phyloP scores from a whole-genome alignment of 1,284 basidiomycete genomes.

The Sutorius eximius region DNA sequence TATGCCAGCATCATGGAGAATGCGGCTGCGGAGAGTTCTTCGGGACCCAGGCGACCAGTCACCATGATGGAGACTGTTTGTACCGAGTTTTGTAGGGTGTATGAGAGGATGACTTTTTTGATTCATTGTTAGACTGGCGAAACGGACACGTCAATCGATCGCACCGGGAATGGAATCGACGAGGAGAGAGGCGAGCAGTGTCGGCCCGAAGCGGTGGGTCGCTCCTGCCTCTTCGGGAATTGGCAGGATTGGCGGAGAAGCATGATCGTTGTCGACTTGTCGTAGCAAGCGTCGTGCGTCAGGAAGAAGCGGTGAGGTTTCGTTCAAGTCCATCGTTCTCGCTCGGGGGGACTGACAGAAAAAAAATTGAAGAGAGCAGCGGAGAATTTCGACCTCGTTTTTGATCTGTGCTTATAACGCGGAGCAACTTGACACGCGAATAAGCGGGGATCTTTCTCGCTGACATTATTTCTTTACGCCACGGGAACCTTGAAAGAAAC shows the following conservation, averaged over 20 bases:
- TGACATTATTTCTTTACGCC: slow-evolving; percentile 2
- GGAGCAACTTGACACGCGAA: slow-evolving; percentile 1
- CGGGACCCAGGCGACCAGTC: slow-evolving; percentile 63
- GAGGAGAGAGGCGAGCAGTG: slow-evolving; percentile 47
- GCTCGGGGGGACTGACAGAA: not conserved
- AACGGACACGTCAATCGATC: slow-evolving; percentile 14
- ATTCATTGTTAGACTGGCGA: not conserved
- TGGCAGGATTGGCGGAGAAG: slow-evolving; percentile 14
- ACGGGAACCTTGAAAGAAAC: slow-evolving; percentile 9
- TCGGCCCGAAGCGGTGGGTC: slow-evolving; percentile 20
- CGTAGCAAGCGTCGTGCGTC: slow-evolving; percentile 3
- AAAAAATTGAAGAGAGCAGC: not conserved
- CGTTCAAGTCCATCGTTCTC: slow-evolving; percentile 16
- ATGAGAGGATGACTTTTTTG: slow-evolving; percentile 56
- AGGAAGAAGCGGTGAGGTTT: slow-evolving; percentile 27
- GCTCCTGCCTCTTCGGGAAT: slow-evolving; percentile 23
- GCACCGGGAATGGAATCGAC: slow-evolving; percentile 57
- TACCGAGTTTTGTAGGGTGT: slow-evolving; percentile 70
- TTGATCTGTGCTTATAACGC: slow-evolving; percentile 18
- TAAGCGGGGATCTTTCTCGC: slow-evolving; percentile 4
- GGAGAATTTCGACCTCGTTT: not conserved
- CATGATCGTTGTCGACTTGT: slow-evolving; percentile 6
- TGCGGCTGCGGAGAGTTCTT: slow-evolving; percentile 68
- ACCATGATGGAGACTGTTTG: slow-evolving; percentile 65
- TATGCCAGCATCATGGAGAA: slow-evolving; percentile 76